Evolutionary conservation across 2,329 filamentous ascomycete genomes (phyloP), one percentile per base, ranked within the genome.

Genomic region (Pseudogymnoascus sp.): DNA sequence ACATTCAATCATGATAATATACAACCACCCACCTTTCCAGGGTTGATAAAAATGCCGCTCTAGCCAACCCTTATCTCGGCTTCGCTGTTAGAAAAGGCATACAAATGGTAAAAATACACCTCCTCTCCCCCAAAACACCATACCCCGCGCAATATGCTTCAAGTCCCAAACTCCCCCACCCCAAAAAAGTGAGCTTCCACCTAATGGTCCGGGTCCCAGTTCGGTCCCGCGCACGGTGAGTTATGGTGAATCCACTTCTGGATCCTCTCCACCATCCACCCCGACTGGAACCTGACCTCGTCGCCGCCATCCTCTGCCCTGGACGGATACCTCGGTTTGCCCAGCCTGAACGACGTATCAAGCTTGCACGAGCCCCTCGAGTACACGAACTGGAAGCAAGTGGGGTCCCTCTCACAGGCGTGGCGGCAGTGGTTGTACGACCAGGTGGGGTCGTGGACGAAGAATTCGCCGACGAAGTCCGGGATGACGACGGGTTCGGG

Each of bases 381-480:
- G 41, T 67, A 70, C 2, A 68, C 66, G 63, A 69, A 75, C 64
- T 75, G 73, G 48, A 73, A 72, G 59, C 74, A 75, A 2, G 63
- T 56, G 1, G 59, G 35, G 4, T 68, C 61, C 2, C 65, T 65
- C 41, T 76, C 70, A 64, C 81, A 84, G 12, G 79, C 78, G 39
- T 71, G 73, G 4, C 75, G 72, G 65, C 80, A 82, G n/a, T 76
- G 71, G 45, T 77, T 75, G 12, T 70, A 68, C 0, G 66, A 69
- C 48, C 60, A 55, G 69, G 79, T 76, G 3, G 78, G 79, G 5
- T 72, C 68, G 56, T 73, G 75, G 67, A 80, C 75, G 9, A 76
- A 63, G 0, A 71, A 67, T 7, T 52, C 9, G 45, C 15, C 23
- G 2, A 52, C 26, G 26, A 18, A 30, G n/a, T 30, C 15, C n/a